Percentiles rank a stretch among this genome's conserved stretches.
phyloP scores from a whole-genome alignment of 169 alveolate species.

The Eimeria nieschulzi region DNA sequence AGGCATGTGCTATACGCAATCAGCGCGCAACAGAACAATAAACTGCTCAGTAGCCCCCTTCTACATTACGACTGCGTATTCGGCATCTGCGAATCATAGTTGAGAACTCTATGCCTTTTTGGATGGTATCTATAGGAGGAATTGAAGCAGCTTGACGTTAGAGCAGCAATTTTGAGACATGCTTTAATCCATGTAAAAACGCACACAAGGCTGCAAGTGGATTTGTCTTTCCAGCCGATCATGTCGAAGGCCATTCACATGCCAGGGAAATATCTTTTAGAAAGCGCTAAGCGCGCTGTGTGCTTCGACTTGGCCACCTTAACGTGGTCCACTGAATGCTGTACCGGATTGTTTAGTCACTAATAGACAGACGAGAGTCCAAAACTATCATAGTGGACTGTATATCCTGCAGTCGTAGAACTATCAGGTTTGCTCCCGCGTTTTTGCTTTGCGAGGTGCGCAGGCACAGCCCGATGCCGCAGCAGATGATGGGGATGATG shows the following conservation, averaged over 20 bases:
- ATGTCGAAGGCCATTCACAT: neutral
- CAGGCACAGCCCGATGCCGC: constrained; percentile 55
- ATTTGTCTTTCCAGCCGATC: neutral
- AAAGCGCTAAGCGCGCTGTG: too few relatives aligned
- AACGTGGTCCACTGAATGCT: too few relatives aligned
- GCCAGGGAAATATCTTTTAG: too few relatives aligned
- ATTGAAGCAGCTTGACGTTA: constrained; percentile 58
- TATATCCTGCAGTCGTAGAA: neutral
- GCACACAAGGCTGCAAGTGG: neutral
- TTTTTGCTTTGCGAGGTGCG: neutral
- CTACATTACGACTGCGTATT: neutral
- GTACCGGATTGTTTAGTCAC: too few relatives aligned
- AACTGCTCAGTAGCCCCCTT: neutral
- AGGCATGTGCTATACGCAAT: neutral
- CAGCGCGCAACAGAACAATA: neutral
- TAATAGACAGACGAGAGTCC: neutral
- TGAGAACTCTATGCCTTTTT: neutral
- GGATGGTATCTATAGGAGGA: constrained; percentile 31
- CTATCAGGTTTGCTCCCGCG: neutral
- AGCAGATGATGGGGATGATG: constrained; percentile 24
- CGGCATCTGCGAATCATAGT: neutral
- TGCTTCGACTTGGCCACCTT: too few relatives aligned
- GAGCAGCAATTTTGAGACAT: constrained; percentile 49
- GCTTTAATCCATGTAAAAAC: constrained; percentile 17
- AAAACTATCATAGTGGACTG: too few relatives aligned